Conservation (phyloP, 2,329 filamentous ascomycete species). For the Sarocladium oryzae region DNA sequence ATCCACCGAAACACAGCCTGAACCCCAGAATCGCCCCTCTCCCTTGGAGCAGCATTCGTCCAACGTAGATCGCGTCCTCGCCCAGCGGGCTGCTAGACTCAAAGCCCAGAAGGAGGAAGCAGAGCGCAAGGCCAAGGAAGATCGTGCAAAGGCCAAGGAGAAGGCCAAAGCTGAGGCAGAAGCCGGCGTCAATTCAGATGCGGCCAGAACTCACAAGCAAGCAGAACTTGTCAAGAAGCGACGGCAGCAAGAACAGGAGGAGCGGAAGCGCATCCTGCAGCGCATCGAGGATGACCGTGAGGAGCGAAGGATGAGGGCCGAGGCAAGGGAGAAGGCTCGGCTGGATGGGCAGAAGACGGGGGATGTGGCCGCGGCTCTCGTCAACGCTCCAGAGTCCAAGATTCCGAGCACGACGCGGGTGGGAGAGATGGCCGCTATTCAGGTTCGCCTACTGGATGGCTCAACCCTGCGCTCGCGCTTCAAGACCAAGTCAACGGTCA, state of each 20-base stretch:
- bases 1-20: not conserved
- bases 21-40: constrained; percentile 13
- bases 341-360: constrained; percentile 21
- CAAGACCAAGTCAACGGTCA: constrained; percentile 54
- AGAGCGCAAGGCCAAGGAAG: constrained; percentile 43
- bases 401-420: constrained; percentile 20
- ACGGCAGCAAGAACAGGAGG: constrained; percentile 59
- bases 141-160: constrained; percentile 39
- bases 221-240: constrained; percentile 50
- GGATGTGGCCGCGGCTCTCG: constrained; percentile 22
- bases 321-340: constrained; percentile 39
- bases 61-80: constrained; percentile 32
- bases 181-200: constrained; percentile 24
- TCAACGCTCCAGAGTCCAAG: constrained; percentile 26
- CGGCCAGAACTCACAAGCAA: constrained; percentile 35
- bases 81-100: constrained; percentile 43
- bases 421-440: constrained; percentile 47
- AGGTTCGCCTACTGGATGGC: constrained; percentile 80
- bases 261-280: constrained; percentile 64
- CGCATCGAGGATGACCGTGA: constrained; percentile 72
- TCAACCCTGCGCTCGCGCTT: constrained; percentile 71
- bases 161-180: constrained; percentile 37
- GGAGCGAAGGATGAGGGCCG: constrained; percentile 53
- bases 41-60: constrained; percentile 22
- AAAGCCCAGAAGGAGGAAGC: constrained; percentile 35